Evolutionary conservation across 768 basidiomycete species (phyloP).

Genomic region (Agrocybe pediades): DNA sequence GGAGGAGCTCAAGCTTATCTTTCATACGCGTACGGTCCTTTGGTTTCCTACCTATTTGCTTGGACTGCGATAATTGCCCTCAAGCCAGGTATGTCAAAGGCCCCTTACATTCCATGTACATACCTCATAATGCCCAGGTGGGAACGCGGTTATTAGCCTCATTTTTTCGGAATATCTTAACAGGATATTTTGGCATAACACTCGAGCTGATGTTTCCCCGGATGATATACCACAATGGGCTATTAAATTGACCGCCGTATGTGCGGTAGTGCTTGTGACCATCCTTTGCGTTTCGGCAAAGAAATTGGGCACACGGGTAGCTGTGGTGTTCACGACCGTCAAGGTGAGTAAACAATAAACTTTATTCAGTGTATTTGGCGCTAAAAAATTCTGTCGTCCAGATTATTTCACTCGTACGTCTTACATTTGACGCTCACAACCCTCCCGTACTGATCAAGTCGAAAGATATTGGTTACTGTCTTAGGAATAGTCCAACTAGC

Average conservation of each 20-base stretch:
- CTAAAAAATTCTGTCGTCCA: conserved; percentile 24
- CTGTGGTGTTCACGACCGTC: conserved; percentile 84
- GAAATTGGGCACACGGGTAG: conserved; percentile 77
- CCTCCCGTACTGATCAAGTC: not conserved
- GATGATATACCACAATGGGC: conserved; percentile 88
- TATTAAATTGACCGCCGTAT: conserved; percentile 82
- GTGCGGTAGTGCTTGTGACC: conserved; percentile 72
- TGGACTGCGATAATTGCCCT: conserved; percentile 93
- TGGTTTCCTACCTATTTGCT: conserved; percentile 88
- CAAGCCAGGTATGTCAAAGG: conserved; percentile 63
- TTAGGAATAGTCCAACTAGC: conserved; percentile 79
- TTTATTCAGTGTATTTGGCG: conserved; percentile 5
- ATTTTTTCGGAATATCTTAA: conserved; percentile 94
- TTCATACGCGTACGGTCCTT: conserved; percentile 84
- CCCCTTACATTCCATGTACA: not conserved
- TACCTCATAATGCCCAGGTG: conserved; percentile 40
- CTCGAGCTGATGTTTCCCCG: conserved; percentile 70
- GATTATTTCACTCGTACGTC: conserved; percentile 67
- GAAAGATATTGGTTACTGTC: conserved; percentile 68
- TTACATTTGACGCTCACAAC: not conserved
- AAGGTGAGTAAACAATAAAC: conserved; percentile 56
- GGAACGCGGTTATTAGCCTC: conserved; percentile 83
- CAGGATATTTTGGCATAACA: conserved; percentile 79
- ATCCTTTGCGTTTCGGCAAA: conserved; percentile 78
- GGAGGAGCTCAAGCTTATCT: conserved; percentile 81